A percentile compares a stretch with the other conserved stretches of the same genome.
phyloP scores from a whole-genome alignment of 1,139 yeast species.

The Debaryomyces singareniensis region DNA sequence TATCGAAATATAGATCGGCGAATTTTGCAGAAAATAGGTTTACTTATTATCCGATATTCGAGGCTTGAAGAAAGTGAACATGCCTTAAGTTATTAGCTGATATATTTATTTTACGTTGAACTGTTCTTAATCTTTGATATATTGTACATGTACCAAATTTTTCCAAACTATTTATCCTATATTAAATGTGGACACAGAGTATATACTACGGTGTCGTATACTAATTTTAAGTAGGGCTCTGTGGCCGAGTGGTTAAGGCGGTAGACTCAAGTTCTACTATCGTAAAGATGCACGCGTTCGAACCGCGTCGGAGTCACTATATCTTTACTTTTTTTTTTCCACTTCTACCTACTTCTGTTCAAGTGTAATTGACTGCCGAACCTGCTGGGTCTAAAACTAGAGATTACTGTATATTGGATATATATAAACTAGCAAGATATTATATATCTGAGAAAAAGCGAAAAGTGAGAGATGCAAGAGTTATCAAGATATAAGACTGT shows the following conservation, averaged over 20 bases:
- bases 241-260: slow-evolving; percentile 15
- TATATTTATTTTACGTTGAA: too few species aligned
- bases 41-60: too few species aligned
- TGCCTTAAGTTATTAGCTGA: too few species aligned
- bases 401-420: slow-evolving; percentile 1
- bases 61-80: too few species aligned
- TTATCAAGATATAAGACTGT: not conserved
- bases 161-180: too few species aligned
- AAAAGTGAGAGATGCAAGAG: slow-evolving; percentile 1
- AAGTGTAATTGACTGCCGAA: not conserved
- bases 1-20: too few species aligned
- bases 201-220: too few species aligned
- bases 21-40: too few species aligned
- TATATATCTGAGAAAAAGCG: slow-evolving; percentile 2
- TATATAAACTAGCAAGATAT: slow-evolving; percentile 2
- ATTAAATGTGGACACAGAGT: too few species aligned
- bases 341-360: not conserved
- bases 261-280: slow-evolving; percentile 12
- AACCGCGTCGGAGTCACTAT: slow-evolving; percentile 13
- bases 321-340: slow-evolving; percentile 1
- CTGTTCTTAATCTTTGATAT: too few species aligned
- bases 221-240: slow-evolving; percentile 8
- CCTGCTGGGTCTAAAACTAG: not conserved
- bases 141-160: too few species aligned
- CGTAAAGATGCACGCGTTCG: slow-evolving; percentile 14